Conservation (phyloP, 192 early-diverging fungal species). For the Backusella westeae region DNA sequence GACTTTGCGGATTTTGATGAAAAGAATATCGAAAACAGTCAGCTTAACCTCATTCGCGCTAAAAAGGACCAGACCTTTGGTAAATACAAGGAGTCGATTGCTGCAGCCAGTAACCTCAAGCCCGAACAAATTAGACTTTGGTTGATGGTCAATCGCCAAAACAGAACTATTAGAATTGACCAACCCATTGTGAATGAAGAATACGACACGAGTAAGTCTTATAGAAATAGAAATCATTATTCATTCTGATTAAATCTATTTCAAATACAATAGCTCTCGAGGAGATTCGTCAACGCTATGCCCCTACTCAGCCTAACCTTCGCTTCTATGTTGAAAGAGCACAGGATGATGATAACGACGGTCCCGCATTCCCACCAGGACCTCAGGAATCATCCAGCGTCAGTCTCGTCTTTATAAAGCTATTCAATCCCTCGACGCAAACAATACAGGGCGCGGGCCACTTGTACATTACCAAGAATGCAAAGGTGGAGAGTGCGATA, state of each 20-base stretch:
- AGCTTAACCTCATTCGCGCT: constrained; percentile 40
- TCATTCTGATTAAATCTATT: not conserved
- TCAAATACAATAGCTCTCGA: constrained; percentile 21
- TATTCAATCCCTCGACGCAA: constrained; percentile 66
- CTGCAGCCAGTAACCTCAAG: constrained; percentile 40
- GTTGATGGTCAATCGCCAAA: constrained; percentile 85
- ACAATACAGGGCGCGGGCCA: constrained; percentile 60
- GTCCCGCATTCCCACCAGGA: constrained; percentile 14
- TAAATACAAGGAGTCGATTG: constrained; percentile 50
- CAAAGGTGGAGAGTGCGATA: constrained; percentile 61
- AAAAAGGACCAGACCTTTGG: constrained; percentile 55
- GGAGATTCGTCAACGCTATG: constrained; percentile 14
- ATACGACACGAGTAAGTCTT: constrained; percentile 41
- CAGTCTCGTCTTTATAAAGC: constrained; percentile 82
- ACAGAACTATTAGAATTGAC: constrained; percentile 89
- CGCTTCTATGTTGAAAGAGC: constrained; percentile 51
- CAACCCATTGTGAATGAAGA: constrained; percentile 53
- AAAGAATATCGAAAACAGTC: constrained; percentile 1
- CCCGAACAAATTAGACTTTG: constrained; percentile 73
- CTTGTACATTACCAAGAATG: constrained; percentile 46
- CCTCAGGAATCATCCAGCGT: constrained; percentile 16
- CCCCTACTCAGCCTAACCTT: constrained; percentile 33
- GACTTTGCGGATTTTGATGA: constrained; percentile 81
- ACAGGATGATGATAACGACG: constrained; percentile 14
- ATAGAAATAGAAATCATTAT: not conserved